Conservation (phyloP, 192 early-diverging fungal species). For the Backusella westeae region DNA sequence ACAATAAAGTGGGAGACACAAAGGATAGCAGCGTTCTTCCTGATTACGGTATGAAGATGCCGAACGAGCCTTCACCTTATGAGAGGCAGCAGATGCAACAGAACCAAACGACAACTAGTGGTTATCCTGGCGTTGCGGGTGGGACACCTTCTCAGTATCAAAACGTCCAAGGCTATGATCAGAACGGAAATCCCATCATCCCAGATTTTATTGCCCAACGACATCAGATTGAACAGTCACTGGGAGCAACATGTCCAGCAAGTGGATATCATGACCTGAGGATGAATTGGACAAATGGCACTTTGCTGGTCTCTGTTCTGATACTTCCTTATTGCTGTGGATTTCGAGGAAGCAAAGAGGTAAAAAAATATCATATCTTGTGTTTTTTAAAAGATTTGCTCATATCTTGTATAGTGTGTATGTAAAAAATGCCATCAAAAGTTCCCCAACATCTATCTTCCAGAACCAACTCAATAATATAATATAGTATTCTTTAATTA, state of each 20-base stretch:
- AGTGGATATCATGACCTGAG: conserved; percentile 26
- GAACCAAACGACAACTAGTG: background rate
- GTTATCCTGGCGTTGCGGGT: conserved; percentile 13
- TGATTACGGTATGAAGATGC: background rate
- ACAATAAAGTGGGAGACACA: background rate
- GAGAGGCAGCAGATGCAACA: background rate
- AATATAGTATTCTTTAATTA: background rate
- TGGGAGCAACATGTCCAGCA: conserved; percentile 20
- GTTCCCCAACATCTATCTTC: conserved; percentile 23
- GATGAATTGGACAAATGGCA: conserved; percentile 29
- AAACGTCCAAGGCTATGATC: conserved; percentile 11
- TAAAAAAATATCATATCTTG: background rate
- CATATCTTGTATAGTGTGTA: conserved; percentile 9
- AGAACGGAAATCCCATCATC: conserved; percentile 14
- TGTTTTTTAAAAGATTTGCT: background rate
- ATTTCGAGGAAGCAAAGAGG: conserved; percentile 25
- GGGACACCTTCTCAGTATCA: background rate
- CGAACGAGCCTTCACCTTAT: background rate
- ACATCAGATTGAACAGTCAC: conserved; percentile 23
- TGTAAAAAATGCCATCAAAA: conserved; percentile 29
- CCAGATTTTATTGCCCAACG: conserved; percentile 24
- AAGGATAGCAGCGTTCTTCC: background rate
- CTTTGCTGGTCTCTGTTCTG: conserved; percentile 20
- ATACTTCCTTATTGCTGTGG: conserved; percentile 34
- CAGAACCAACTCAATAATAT: conserved; percentile 7